Conservation (phyloP, 768 basidiomycete species). For the Termitomyces sp. region DNA sequence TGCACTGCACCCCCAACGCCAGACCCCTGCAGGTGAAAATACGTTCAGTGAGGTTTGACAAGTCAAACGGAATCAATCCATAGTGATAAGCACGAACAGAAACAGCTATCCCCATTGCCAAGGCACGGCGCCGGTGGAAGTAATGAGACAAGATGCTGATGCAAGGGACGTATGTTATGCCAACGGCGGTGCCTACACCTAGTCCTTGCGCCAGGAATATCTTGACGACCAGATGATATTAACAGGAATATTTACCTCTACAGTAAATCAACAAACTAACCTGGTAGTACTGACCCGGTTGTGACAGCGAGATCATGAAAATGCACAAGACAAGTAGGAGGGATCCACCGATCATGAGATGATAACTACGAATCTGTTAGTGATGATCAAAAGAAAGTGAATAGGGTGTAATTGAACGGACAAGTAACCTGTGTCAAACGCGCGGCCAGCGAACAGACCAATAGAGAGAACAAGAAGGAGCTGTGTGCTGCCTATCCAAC, state of each 20-base stretch:
- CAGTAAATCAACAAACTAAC: conserved; percentile 12
- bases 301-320: conserved; percentile 30
- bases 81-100: conserved; percentile 28
- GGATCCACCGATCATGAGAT: conserved; percentile 27
- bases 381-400: no score
- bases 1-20: conserved; percentile 59
- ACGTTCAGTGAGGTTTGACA: conserved; percentile 7
- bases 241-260: background rate
- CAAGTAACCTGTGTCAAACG: conserved; percentile 27
- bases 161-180: conserved; percentile 44
- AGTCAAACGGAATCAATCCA: background rate
- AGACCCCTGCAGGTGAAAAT: conserved; percentile 37
- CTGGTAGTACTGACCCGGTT: conserved; percentile 28
- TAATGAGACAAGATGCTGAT: conserved; percentile 47
- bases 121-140: conserved; percentile 41
- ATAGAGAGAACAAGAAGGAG: conserved; percentile 22
- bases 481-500: conserved; percentile 29
- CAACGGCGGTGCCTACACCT: conserved; percentile 43
- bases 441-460: conserved; percentile 22
- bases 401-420: conserved; percentile 6
- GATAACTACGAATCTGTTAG: conserved; percentile 18
- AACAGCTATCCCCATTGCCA: conserved; percentile 49
- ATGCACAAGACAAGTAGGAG: conserved; percentile 27
- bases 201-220: conserved; percentile 48
- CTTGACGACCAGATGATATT: conserved; percentile 19